Base-by-base conservation (phyloP, 352 stramenopile genomes). In the Globisporangium middletonii region DNA sequence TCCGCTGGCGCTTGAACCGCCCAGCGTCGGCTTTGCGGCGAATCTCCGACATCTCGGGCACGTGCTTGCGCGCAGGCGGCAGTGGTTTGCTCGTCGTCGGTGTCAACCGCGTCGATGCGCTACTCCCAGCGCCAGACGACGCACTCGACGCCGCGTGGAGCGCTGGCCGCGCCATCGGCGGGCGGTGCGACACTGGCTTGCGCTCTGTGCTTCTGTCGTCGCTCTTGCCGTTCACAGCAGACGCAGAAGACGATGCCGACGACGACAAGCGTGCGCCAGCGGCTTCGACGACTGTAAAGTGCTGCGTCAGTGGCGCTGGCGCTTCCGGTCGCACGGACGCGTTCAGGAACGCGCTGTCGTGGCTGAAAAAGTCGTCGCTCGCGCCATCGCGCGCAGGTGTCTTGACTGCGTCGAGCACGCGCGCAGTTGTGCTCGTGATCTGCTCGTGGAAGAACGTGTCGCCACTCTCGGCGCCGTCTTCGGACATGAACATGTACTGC, bases 1-100 rank as follows among this genome's bases (percentile, higher is more conserved):
- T 92, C 9, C 84, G 73, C 60, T 94, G 80, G 38, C 84, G 73
- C 68, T 94, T 94, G 55, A 94, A 94, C 0, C 84, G 71, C 2
- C 84, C 84, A 0, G 80, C 81, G 53, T 94, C 84, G 6, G 84
- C 84, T 57, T 94, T 91, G 19, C 82, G 81, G 50, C 84, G 80
- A 55, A 94, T 92, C 62, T 92, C 82, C 4, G 82, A 90, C 55
- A 88, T 73, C 43, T 92, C 55, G 23, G 80, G 83, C 47, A 82
- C 75, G 56, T 85, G 63, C 35, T 89, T 92, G 19, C 37, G 33
- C 16, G 16, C 5, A 66, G 83, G 85, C 23, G 76, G 77, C n/a
- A 63, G 71, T n/a, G 76, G 68, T 27, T 61, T 59, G 9, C 53
- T 70, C 54, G 68, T 50, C 5, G 62, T 33, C 26, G 64, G 64